Percentiles rank a stretch among this genome's conserved stretches.
These are phyloP conservation scores for Botryotinia convoluta DNA, from an alignment of 2,329 filamentous ascomycete genomes.

Conservation along the genomic window DNA sequence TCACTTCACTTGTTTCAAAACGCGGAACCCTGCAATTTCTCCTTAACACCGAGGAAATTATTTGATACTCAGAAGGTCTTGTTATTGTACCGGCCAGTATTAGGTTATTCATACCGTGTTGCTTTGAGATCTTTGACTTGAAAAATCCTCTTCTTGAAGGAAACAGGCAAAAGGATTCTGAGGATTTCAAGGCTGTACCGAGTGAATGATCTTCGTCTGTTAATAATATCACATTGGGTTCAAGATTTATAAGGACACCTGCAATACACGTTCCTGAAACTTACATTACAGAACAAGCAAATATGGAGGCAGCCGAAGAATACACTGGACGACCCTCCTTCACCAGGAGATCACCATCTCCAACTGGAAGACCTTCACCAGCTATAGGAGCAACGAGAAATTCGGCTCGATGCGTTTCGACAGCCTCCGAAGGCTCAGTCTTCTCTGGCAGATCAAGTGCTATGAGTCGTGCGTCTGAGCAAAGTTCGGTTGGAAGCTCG, in stretches of 20 bases:
- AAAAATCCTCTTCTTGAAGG: not conserved
- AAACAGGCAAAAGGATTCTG: not conserved
- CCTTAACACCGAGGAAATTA: slow-evolving; percentile 20
- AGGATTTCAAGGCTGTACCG: not conserved
- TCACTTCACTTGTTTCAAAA: slow-evolving; percentile 13
- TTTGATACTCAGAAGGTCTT: slow-evolving; percentile 22
- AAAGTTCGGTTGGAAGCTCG: slow-evolving; percentile 49
- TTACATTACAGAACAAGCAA: slow-evolving; percentile 18
- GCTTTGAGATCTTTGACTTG: not conserved
- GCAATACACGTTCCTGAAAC: not conserved
- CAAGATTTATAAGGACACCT: not conserved
- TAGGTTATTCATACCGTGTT: slow-evolving; percentile 26
- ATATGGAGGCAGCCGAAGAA: slow-evolving; percentile 43
- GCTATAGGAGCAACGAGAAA: slow-evolving; percentile 58
- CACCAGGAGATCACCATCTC: slow-evolving; percentile 55
- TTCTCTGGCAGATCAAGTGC: slow-evolving; percentile 43
- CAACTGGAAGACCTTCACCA: slow-evolving; percentile 59
- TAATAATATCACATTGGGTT: not conserved
- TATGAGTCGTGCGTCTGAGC: slow-evolving; percentile 53
- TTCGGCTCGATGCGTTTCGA: slow-evolving; percentile 64
- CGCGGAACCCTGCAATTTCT: slow-evolving; percentile 18
- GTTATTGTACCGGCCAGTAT: not conserved
- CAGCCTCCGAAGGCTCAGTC: slow-evolving; percentile 49
- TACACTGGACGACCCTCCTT: slow-evolving; percentile 33
- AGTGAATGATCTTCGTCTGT: not conserved